phyloP scores from a whole-genome alignment of 164 flowering plant genomes.

The Cinnamomum micranthum region DNA sequence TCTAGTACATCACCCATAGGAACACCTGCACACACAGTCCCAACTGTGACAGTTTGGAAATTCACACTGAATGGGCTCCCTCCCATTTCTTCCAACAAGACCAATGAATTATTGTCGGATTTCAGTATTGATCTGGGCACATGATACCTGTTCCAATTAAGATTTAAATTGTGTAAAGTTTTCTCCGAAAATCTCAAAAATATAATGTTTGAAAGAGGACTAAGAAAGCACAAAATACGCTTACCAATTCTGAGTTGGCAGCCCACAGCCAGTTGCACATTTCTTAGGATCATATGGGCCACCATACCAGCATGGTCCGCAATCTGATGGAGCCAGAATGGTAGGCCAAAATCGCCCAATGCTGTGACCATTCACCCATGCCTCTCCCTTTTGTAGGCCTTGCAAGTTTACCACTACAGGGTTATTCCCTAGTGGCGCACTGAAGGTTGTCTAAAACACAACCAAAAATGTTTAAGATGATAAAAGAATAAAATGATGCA shows the following conservation, averaged over 20 bases:
- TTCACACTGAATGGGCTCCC: slow-evolving; percentile 47
- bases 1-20: slow-evolving; percentile 33
- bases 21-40: slow-evolving; percentile 36
- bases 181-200: not conserved
- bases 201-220: not conserved
- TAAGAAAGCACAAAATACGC: not conserved
- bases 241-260: slow-evolving; percentile 66
- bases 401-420: slow-evolving; percentile 61
- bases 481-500: not conserved
- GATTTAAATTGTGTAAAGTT: not conserved
- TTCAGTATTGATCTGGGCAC: slow-evolving; percentile 46
- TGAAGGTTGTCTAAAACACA: slow-evolving; percentile 46
- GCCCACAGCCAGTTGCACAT: slow-evolving; percentile 49
- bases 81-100: slow-evolving; percentile 62
- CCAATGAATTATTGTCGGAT: slow-evolving; percentile 34
- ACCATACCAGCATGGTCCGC: slow-evolving; percentile 60
- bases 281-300: slow-evolving; percentile 39
- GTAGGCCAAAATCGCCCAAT: slow-evolving; percentile 71
- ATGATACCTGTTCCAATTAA: slow-evolving; percentile 46
- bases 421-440: slow-evolving; percentile 55
- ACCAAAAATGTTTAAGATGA: not conserved
- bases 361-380: slow-evolving; percentile 75
- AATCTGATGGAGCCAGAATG: slow-evolving; percentile 29
- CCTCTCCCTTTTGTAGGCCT: slow-evolving; percentile 67
- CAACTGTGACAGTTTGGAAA: slow-evolving; percentile 38